Base-by-base conservation (phyloP, 176 grass and related monocot species). In the Neostapfia colusana region DNA sequence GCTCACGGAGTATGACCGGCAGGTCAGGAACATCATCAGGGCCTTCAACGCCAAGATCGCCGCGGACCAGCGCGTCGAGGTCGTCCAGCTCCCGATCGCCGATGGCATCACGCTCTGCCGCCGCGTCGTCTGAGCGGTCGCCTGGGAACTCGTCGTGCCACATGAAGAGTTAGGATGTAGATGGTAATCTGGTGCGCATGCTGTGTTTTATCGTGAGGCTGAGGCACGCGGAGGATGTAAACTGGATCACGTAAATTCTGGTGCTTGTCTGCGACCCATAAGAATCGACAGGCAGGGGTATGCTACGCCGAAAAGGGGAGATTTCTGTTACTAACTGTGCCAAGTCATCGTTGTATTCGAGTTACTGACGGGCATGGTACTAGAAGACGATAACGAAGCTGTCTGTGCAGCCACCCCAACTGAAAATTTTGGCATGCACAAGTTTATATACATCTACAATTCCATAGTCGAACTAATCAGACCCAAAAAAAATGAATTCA, bases 21-120 rank as follows among this genome's bases (percentile, higher is more conserved):
- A 34, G 24, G 3, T 69, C 9, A 34, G 82, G n/a, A 56, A 64
- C 3, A 0, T 0, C 10, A 7, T 87, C 18, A 42, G 75, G 40
- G 90, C n/a, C 50, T 81, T 97, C 77, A 93, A 90, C 73, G 66
- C 65, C 24, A 55, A 20, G 69, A 46, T 97, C 36, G 80, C 85
- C 26, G 67, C 64, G 28, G 80, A 91, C 68, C 4, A 2, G 16
- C 77, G 82, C 11, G 67, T 93, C 3, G 90, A 97, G 38, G 65
- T 67, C 45, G 85, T 89, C 9, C 88, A 83, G 59, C 83, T 97
- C 16, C 87, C 88, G 5, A 34, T 93, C 72, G 83, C 76, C 27
- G 88, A 93, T 10, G 88, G 88, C 45, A 73, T 97, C 69, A 84
- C 90, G 10, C 70, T 90, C 0, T 93, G 93, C 72, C 88, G 85